Conservation (phyloP, 495 filamentous ascomycete species). For the Parachaetomium inaequale region DNA sequence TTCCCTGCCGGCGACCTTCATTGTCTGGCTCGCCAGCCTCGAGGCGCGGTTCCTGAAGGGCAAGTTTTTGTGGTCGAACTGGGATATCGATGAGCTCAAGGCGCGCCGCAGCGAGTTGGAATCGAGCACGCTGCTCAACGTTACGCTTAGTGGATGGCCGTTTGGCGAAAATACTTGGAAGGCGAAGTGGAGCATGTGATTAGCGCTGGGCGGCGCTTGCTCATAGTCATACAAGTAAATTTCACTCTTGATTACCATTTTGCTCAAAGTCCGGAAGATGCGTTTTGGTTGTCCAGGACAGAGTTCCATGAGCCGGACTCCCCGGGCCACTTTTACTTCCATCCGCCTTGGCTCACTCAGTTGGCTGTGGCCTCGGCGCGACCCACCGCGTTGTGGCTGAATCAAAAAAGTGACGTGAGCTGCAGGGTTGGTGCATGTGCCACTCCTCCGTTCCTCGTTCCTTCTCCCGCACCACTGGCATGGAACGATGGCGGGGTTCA, state of each 20-base stretch:
- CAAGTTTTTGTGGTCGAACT: slow-evolving; percentile 46
- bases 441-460: not conserved
- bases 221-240: not conserved
- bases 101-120: slow-evolving; percentile 8
- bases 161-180: not conserved
- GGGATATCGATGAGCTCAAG: slow-evolving; percentile 51
- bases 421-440: not conserved
- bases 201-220: not conserved
- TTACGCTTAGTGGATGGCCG: not conserved
- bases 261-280: not conserved
- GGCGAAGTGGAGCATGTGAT: not conserved
- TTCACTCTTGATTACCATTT: too few species aligned
- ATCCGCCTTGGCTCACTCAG: too few species aligned
- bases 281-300: not conserved
- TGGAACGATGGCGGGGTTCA: slow-evolving; percentile 3
- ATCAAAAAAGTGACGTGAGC: not conserved
- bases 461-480: not conserved
- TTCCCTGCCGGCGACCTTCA: slow-evolving; percentile 41
- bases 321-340: too few species aligned
- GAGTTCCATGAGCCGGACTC: too few species aligned
- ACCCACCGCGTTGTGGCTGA: not conserved
- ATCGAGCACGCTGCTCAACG: not conserved
- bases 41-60: slow-evolving; percentile 50
- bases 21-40: slow-evolving; percentile 44
- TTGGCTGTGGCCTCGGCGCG: not conserved